phyloP scores from a whole-genome alignment of 768 basidiomycete species.

The Naganishia vishniacii region DNA sequence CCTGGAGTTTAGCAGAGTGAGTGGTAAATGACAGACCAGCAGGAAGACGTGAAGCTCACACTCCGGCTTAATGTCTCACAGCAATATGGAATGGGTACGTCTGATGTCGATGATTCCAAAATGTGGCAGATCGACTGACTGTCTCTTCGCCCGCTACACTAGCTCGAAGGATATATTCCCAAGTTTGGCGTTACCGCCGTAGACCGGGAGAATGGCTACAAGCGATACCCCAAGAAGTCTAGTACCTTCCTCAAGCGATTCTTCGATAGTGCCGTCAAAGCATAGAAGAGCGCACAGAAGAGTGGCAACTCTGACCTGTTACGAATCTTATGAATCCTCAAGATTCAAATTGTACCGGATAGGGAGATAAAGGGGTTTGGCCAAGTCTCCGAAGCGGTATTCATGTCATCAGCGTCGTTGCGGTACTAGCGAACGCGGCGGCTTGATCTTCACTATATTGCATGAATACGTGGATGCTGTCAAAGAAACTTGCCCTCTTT shows the following conservation, averaged over 20 bases:
- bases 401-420: too few relatives aligned
- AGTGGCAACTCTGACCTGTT: background rate
- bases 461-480: too few relatives aligned
- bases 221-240: constrained; percentile 42
- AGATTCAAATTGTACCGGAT: background rate
- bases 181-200: constrained; percentile 34
- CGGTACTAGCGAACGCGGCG: too few relatives aligned
- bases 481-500: too few relatives aligned
- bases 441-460: too few relatives aligned
- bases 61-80: background rate
- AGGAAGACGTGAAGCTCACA: background rate
- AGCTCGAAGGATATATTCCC: constrained; percentile 28
- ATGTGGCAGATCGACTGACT: too few relatives aligned
- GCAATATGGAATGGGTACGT: constrained; percentile 19
- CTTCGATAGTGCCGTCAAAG: constrained; percentile 25
- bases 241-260: constrained; percentile 32
- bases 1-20: constrained; percentile 28
- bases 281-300: too few relatives aligned
- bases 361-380: too few relatives aligned
- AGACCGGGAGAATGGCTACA: constrained; percentile 36
- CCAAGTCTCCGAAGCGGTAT: too few relatives aligned
- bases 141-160: background rate
- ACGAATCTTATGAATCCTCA: background rate
- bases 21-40: background rate
- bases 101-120: background rate